A percentile compares a stretch with the other conserved stretches of the same genome.
These are phyloP conservation scores for Kodamaea leandrae DNA, from an alignment of 805 yeast species.

Conservation along the genomic window DNA sequence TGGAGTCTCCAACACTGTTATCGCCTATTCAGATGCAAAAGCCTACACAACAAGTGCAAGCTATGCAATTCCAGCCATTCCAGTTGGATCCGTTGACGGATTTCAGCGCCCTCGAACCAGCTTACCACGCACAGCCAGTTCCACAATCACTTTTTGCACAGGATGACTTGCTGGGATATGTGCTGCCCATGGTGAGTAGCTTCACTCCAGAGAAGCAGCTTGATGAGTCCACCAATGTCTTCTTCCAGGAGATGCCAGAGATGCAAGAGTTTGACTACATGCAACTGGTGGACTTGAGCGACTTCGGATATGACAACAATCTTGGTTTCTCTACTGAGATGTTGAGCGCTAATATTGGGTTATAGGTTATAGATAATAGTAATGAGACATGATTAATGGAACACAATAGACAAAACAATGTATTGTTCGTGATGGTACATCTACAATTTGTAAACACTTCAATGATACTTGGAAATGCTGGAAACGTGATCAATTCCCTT, in stretches of 20 bases:
- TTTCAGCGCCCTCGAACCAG: background rate
- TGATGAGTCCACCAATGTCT: background rate
- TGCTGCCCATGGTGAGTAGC: conserved; percentile 1
- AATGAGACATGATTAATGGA: background rate
- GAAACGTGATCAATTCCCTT: too few relatives aligned
- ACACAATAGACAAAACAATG: background rate
- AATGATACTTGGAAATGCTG: too few relatives aligned
- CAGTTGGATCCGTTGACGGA: background rate
- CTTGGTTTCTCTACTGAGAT: background rate
- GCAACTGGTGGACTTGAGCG: conserved; percentile 1
- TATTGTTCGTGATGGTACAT: background rate
- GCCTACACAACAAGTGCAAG: background rate
- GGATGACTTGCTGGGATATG: conserved; percentile 2
- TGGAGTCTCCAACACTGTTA: conserved; percentile 11
- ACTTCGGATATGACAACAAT: conserved; percentile 1
- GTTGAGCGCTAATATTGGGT: conserved; percentile 5
- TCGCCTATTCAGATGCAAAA: background rate
- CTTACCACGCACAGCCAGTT: background rate
- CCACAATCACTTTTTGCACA: conserved; percentile 3
- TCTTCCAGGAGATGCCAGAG: conserved; percentile 1
- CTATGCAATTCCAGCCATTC: background rate
- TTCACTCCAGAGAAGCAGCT: conserved; percentile 2
- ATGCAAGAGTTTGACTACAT: conserved; percentile 1
- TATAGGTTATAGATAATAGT: background rate
- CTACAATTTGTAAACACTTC: too few relatives aligned